Base-by-base conservation (phyloP, 1,284 basidiomycete genomes). In the Ustilago sp. region DNA sequence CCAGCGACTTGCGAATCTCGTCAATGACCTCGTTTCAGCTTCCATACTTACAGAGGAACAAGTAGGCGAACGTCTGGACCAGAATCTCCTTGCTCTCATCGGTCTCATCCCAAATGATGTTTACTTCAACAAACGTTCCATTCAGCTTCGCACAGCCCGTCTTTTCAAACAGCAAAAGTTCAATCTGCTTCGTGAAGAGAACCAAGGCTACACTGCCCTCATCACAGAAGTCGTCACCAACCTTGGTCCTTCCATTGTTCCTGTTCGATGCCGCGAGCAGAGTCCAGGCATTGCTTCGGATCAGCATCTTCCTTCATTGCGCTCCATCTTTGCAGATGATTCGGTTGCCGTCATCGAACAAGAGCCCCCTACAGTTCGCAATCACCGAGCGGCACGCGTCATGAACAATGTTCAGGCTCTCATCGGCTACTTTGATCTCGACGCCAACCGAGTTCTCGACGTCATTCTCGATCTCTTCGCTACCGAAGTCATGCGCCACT, bases 111-210 rank as follows among this genome's bases (percentile, higher is more conserved):
- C 57, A 13, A 81, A 85, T 45, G 72, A 80, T 28, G 61, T 47
- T 23, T 64, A 59, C 47, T 83, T 85, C 66, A 69, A 74, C 48
- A 72, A 73, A 32, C 83, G 81, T 19, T 72, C 70, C 11, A 75
- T 84, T 19, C 81, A 81, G 53, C 72, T 86, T 62, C 82, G 83
- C 52, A 86, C 84, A 17, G 72, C 80, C 4, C 68, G 58, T 13
- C 71, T 79, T 87, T 99, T 96, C 89, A 98, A 96, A 86, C 97
- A 99, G 87, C 95, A 95, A 87, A 98, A 98, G 87, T 98, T 95
- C 89, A 99, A 99, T 83, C 90, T 99, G 38, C 90, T 98, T 11
- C 92, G 97, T 47, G 97, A 99, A 87, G 94, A 97, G 80, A 95
- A 94, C 0, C 95, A 99, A 88, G 97, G 97, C 6, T 99, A 95